Evolutionary conservation across 139 green algal genomes (phyloP), one percentile per base, ranked within the genome.

Genomic region (Tetraselmis striata): DNA sequence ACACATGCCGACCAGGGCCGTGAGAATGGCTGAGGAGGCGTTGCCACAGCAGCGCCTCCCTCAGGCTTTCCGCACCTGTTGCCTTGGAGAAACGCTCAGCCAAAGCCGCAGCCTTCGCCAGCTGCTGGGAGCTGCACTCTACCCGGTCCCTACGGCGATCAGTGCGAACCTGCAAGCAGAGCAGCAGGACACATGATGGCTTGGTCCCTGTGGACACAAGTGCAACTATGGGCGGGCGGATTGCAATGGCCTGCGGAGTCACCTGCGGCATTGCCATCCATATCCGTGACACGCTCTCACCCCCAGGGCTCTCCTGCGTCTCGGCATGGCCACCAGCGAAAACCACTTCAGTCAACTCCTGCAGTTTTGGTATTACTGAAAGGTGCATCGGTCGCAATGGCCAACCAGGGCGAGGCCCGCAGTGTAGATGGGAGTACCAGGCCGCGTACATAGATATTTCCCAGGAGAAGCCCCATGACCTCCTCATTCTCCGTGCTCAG

Each of bases 381-480:
- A n/a, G n/a, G n/a, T n/a, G n/a, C n/a, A n/a, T n/a, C n/a, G n/a
- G n/a, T n/a, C n/a, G n/a, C n/a, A n/a, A n/a, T n/a, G n/a, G n/a
- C n/a, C n/a, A n/a, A n/a, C n/a, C n/a, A n/a, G n/a, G n/a, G n/a
- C n/a, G n/a, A n/a, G n/a, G n/a, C n/a, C n/a, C 30, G 59, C 29
- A 59, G 23, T 1, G 27, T 59, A 23, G 30, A 30, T 74, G 1
- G 2, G 27, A 23, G 59, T n/a, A 67, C 58, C 59, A 2, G 31
- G n/a, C 29, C 28, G 22, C 75, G 77, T 67, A 92, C 85, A 28
- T 32, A 23, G 1, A 96, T 81, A 79, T 97, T 89, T 0, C 94
- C 94, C 29, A 97, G 81, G 31, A 97, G 89, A 30, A 97, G 84
- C 0, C 94, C 94, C 94, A 97, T 97, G 29, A 97, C 86, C 81